Evolutionary conservation across 106 monocot genomes (phyloP), one percentile per base, ranked within the genome.

Genomic region (Cymbidium sinense): DNA sequence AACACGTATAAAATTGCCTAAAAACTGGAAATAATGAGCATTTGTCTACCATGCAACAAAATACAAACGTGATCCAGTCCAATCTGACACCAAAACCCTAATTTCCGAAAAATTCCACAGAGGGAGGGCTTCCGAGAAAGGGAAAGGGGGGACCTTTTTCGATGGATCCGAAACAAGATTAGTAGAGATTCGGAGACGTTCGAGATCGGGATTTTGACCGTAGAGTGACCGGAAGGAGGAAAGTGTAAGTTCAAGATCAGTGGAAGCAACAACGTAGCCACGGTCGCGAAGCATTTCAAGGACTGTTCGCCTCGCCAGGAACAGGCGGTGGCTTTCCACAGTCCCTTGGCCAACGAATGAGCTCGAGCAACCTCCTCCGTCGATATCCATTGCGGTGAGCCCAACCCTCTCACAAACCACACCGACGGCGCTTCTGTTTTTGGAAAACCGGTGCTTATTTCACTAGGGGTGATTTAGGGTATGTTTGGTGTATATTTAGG

Each of bases 211-310:
- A 34, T 23, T 17, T 28, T 80, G 21, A 0, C 80, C 73, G 71
- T 58, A 74, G 39, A 41, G 4, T 4, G 58, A 28, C 1, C 74
- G 80, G 74, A 80, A 80, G 39, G 51, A 23, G 41, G 73, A 35
- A 41, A 80, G 74, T 5, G 36, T 39, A 28, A 73, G 35, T 4
- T 80, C 80, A 15, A 80, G 34, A 25, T 73, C 80, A 7, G 80
- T 30, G 61, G 73, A 58, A 27, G 74, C 51, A 15, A 96, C 83
- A 47, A 70, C 78, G 88, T 89, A 93, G 55, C 93, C 89, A 1
- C 96, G 93, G 80, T 96, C 96, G 1, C 83, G 84, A 41, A 96
- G 91, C 96, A 96, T 96, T 81, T 93, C 93, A 34, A 93, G 85
- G 6, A 83, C 41, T 31, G 96, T 96, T 7, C 96, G 87, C 29